Evolutionary conservation across 768 basidiomycete genomes (phyloP).

Genomic region (Suillus ampliporus): DNA sequence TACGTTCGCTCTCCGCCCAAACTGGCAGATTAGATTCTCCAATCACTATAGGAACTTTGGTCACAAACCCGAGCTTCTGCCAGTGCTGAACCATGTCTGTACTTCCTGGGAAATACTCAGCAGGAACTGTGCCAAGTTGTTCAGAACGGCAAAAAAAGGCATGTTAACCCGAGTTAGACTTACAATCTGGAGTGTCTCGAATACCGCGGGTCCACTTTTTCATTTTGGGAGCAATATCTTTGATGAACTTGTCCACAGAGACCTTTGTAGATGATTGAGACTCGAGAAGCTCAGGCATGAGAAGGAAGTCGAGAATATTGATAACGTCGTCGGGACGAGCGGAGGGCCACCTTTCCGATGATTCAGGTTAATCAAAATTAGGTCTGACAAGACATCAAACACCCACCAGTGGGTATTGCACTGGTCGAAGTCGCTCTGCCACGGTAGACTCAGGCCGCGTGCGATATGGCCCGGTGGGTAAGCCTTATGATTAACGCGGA

Average conservation of each 20-base stretch:
- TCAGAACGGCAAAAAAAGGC: neutral
- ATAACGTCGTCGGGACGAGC: slow-evolving; percentile 16
- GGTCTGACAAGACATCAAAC: slow-evolving; percentile 1
- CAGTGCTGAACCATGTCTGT: slow-evolving; percentile 27
- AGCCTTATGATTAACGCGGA: slow-evolving; percentile 22
- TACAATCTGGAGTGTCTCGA: slow-evolving; percentile 8
- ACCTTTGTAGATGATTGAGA: no score
- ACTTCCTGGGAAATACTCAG: slow-evolving; percentile 21
- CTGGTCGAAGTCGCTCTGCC: slow-evolving; percentile 41
- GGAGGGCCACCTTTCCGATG: slow-evolving; percentile 15
- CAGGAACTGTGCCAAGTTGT: neutral
- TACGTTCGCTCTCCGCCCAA: slow-evolving; percentile 12
- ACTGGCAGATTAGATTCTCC: slow-evolving; percentile 4
- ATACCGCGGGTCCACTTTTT: slow-evolving; percentile 13
- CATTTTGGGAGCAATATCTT: slow-evolving; percentile 2
- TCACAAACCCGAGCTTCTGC: slow-evolving; percentile 24
- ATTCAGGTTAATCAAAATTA: neutral
- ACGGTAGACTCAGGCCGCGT: slow-evolving; percentile 40
- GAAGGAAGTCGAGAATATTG: slow-evolving; percentile 5
- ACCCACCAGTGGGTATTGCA: slow-evolving; percentile 39
- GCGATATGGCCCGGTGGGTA: slow-evolving; percentile 35
- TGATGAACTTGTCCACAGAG: slow-evolving; percentile 6
- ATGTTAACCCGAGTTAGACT: neutral
- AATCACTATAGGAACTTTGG: slow-evolving; percentile 7
- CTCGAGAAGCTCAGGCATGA: no score